Evolutionary conservation across 495 filamentous ascomycete genomes (phyloP).

Genomic region (Staphylotrichum longicolle): DNA sequence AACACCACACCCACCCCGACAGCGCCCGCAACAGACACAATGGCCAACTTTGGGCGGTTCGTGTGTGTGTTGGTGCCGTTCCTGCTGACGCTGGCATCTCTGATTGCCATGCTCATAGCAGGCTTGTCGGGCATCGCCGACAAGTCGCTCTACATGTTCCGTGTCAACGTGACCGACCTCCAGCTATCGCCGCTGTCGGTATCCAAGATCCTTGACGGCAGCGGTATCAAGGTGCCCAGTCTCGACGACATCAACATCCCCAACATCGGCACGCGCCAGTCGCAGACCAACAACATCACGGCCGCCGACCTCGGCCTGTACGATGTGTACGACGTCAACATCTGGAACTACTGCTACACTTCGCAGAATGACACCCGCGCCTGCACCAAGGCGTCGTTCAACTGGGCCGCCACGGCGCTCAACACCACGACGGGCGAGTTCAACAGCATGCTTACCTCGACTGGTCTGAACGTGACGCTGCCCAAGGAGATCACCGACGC

Average conservation of each 20-base stretch:
- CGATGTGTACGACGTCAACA: slow-evolving; percentile 75
- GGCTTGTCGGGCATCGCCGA: slow-evolving; percentile 69
- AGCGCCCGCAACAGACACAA: slow-evolving; percentile 17
- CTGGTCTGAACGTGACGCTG: slow-evolving; percentile 50
- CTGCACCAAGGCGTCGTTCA: slow-evolving; percentile 65
- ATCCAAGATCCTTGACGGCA: slow-evolving; percentile 22
- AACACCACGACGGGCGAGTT: slow-evolving; percentile 54
- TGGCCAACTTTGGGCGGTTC: slow-evolving; percentile 60
- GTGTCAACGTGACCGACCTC: slow-evolving; percentile 56
- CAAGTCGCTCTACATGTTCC: slow-evolving; percentile 70
- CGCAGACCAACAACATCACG: slow-evolving; percentile 42
- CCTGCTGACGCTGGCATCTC: slow-evolving; percentile 65
- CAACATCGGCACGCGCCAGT: slow-evolving; percentile 18
- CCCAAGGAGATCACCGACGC: slow-evolving; percentile 62
- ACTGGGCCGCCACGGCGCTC: slow-evolving; percentile 68
- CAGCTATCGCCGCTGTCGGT: slow-evolving; percentile 38
- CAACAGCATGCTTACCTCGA: slow-evolving; percentile 40
- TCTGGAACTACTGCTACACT: slow-evolving; percentile 83
- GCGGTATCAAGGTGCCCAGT: slow-evolving; percentile 10
- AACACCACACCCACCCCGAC: neutral
- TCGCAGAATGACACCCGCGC: slow-evolving; percentile 46
- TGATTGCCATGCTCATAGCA: slow-evolving; percentile 71
- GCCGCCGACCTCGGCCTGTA: slow-evolving; percentile 58
- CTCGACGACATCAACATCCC: slow-evolving; percentile 21
- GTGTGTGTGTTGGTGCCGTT: slow-evolving; percentile 81